Base-by-base conservation (phyloP, 306 rosid species). In the Sphenostylis stenocarpa region DNA sequence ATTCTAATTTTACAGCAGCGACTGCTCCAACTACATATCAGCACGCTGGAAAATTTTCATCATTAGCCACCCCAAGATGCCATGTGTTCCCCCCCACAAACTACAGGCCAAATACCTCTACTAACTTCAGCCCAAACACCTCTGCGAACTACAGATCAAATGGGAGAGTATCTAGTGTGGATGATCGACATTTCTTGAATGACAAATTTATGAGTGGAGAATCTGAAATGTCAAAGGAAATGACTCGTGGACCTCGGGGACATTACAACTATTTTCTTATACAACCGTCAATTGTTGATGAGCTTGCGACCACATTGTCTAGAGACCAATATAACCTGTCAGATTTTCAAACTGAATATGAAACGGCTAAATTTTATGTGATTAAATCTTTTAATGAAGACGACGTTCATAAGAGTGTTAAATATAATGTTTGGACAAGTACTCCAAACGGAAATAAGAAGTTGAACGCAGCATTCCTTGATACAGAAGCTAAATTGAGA, bases 351-450 rank as follows among this genome's bases (percentile, higher is more conserved):
- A 84, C 87, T 3, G 82, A 84, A 63, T 85, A 86, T 71, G 87
- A 86, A 82, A 28, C 66, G 75, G 97, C 92, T 1, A 91, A 88
- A 15, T 93, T 93, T 68, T 93, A 84, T 53, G 82, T 93, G 68
- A 89, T 93, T 64, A 93, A 93, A 80, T 93, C 98, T 71, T 93
- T 84, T 82, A 93, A 92, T 80, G 98, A 93, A 79, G 98, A 93
- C 65, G 97, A 93, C 12, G 20, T 93, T 62, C 98, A 93, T 33
- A 93, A 91, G 86, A 70, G 84, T 80, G 77, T 93, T 38, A 93
- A 89, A 77, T 91, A 93, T 68, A 84, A 83, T 64, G 98, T 93
- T 64, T 93, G 98, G 98, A 82, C 98, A 44, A 93, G 98, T 68
- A 93, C 97, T 49, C 90, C 89, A 5, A 62, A 41, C 34, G 98